Evolutionary conservation across 2,329 filamentous ascomycete species (phyloP), one percentile per base, ranked within the genome.

Genomic region (Colletotrichum cereale): DNA sequence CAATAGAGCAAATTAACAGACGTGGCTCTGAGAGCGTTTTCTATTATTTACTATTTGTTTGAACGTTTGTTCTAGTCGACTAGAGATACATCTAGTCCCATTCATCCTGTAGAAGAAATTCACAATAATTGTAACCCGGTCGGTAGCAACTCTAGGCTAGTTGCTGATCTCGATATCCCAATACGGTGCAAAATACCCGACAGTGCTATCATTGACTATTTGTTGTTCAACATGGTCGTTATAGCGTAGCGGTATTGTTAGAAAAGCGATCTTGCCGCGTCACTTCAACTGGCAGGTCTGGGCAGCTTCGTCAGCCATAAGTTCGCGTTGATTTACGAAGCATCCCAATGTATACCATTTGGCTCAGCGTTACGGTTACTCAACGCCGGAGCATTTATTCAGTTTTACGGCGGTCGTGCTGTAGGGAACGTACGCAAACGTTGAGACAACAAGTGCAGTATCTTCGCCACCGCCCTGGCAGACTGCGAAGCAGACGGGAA

Each of bases 401-500:
- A 16, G 2, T 24, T 24, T 7, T 69, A 70, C 3, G 55, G 69
- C 21, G 14, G 40, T 3, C 66, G 55, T 16, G 64, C 64, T 4
- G 58, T 71, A 0, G 60, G 68, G 38, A 68, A 71, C 31, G 5
- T 72, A 2, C 53, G 40, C 7, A 66, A 38, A 2, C 47, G 55
- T 16, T 31, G 50, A 16, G 34, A 53, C 2, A 72, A 71, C 24
- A 71, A 68, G 26, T 14, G 42, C 1, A 71, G 55, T 2, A 26
- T 71, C 3, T 71, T 71, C 29, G 50, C 65, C 4, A 44, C 48
- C 7, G 38, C 66, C 3, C 24, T 71, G n/a, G 58, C 50, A 3
- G 68, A 62, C 12, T 47, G 50, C 57, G 68, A 71, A 14, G 24
- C 57, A 21, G 42, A 44, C 10, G 65, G 57, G 10, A 68, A 71